Base-by-base conservation (phyloP, 331 rosid genomes). In the Saraca asoca region DNA sequence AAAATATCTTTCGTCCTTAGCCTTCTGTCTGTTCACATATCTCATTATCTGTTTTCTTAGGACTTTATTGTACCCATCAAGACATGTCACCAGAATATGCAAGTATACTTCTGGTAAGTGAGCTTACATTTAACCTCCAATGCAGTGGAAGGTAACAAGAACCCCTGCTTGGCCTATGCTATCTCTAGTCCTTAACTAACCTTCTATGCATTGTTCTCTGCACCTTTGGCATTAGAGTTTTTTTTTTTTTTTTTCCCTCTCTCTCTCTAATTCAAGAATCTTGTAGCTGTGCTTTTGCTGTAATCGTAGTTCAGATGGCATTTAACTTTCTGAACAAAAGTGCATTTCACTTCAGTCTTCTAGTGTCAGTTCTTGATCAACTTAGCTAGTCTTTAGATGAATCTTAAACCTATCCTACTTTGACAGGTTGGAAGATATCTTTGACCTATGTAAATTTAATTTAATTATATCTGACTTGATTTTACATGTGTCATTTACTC, bases 71-170 rank as follows among this genome's bases (percentile, higher is more conserved):
- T 70, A 90, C 96, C 51, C 98, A 94, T 77, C 98, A 94, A 73
- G 98, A 94, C 78, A 86, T 93, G 67, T 90, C 97, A 18, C 96
- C 98, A 0, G 98, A 90, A 81, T 93, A 93, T 75, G 98, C 98
- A 29, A 93, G 97, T 73, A 72, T 94, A 54, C 92, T 94, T 78
- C 74, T 94, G 85, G 98, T 93, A 82, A 19, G 86, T 62, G 39
- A 24, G 51, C 54, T 46, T 66, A 64, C 24, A 51, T 68, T 38
- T 33, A 20, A 57, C 9, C 10, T 42, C 33, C 60, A 9, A 7
- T 38, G 60, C 37, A 37, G 20, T 56, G 13, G 12, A 48, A 33
- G 45, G 49, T 6, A 16, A 17, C 34, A 59, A 34, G 58, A 51
- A 18, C 44, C 12, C 57, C 9, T 50, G 17, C 37, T n/a, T 51